Evolutionary conservation across 306 rosid genomes (phyloP).

Genomic region (Styphnolobium japonicum): DNA sequence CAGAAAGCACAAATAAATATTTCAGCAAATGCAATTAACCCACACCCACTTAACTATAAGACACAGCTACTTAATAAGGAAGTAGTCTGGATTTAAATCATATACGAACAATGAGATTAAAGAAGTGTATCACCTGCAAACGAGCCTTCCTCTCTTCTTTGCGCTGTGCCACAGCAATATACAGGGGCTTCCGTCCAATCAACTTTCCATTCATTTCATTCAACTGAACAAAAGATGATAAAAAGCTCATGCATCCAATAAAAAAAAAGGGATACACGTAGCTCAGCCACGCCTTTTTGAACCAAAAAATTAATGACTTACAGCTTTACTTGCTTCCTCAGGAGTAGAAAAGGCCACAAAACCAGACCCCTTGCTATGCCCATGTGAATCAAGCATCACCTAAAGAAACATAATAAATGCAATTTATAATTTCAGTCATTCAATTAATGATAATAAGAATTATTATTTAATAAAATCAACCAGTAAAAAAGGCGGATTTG

Average conservation of each 20-base stretch:
- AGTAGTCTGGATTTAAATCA: background rate
- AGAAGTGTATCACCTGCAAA: slow-evolving; percentile 53
- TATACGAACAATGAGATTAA: background rate
- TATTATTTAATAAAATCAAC: background rate
- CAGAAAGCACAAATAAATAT: background rate
- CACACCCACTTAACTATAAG: background rate
- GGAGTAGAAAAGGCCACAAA: slow-evolving; percentile 79
- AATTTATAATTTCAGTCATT: background rate
- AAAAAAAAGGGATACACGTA: background rate
- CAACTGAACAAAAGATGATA: slow-evolving; percentile 40
- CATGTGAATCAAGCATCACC: slow-evolving; percentile 66
- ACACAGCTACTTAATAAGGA: background rate
- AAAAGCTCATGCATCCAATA: background rate
- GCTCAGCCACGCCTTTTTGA: background rate
- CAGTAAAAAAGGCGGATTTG: background rate
- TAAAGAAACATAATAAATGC: background rate
- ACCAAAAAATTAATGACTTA: slow-evolving; percentile 22
- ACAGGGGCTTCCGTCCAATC: slow-evolving; percentile 71
- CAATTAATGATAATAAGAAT: background rate
- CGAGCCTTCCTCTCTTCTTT: slow-evolving; percentile 79
- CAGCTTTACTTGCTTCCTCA: slow-evolving; percentile 83
- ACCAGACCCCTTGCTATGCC: slow-evolving; percentile 75
- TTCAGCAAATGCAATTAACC: background rate
- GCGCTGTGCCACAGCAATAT: slow-evolving; percentile 89
- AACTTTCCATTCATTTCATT: slow-evolving; percentile 79